Evolutionary conservation across 441 rosid genomes (phyloP).

Genomic region (Rhodomyrtus psidioides): DNA sequence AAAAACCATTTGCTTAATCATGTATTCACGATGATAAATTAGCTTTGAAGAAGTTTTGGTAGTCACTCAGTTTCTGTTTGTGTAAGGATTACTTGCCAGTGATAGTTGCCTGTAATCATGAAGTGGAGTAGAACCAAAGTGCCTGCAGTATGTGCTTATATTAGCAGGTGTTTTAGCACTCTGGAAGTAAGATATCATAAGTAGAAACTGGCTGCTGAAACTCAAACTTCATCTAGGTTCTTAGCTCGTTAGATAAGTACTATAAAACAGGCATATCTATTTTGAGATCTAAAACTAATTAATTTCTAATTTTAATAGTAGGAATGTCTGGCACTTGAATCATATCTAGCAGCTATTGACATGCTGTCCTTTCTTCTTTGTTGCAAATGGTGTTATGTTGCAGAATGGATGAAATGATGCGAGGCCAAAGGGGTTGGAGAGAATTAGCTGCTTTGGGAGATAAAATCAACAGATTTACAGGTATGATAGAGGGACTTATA

Average conservation of each 20-base stretch:
- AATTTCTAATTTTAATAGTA: not conserved
- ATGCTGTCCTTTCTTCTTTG: not conserved
- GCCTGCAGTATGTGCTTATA: not conserved
- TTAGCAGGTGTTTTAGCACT: not conserved
- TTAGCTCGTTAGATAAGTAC: not conserved
- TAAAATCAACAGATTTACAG: conserved; percentile 71
- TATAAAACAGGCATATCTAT: not conserved
- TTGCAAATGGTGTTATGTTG: conserved; percentile 1
- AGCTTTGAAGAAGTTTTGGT: not conserved
- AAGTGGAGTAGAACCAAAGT: not conserved
- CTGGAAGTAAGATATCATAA: not conserved
- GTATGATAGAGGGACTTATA: conserved; percentile 91
- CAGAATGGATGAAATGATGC: conserved; percentile 99
- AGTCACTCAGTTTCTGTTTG: not conserved
- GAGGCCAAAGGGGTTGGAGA: conserved; percentile 95
- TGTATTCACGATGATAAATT: not conserved
- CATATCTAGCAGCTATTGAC: not conserved
- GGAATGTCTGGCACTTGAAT: not conserved
- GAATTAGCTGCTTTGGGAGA: conserved; percentile 84
- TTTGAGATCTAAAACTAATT: not conserved
- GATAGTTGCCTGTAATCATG: not conserved
- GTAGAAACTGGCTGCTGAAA: not conserved
- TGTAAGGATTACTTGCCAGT: not conserved
- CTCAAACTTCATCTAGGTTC: not conserved
- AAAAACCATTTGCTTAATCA: not conserved